Evolutionary conservation across 208 protist genomes (phyloP), one percentile per base, ranked within the genome.

Genomic region (Trypanosoma scelopori): DNA sequence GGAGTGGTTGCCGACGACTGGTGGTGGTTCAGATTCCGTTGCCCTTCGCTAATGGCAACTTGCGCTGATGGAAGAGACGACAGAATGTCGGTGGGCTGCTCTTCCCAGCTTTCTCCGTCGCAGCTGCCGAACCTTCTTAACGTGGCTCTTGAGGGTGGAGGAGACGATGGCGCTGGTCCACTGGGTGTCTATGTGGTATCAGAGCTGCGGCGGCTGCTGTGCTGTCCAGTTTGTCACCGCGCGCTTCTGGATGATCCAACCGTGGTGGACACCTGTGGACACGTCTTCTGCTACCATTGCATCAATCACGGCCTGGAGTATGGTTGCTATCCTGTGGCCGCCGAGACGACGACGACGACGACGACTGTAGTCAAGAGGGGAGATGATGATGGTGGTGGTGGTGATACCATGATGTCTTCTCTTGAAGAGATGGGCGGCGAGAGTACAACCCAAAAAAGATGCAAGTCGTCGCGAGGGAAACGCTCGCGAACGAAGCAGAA

Each of bases 271-370:
- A 84, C 80, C 12, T 94, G 89, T 49, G 89, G 89, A 0, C 89
- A 94, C 65, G 73, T 53, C 28, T 94, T 92, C 74, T 94, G 89
- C 57, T 72, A 79, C 27, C 48, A 71, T 32, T 94, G 89, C 68
- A 86, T 94, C 49, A 84, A 91, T 63, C 25, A 16, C 13, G 85
- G 59, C 5, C 62, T 92, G 5, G 89, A 92, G 71, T 58, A 84
- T 3, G 85, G 89, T 0, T 85, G 69, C 46, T 55, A 49, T 46
- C 64, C 68, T 12, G 50, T 84, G 45, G 32, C n/a, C 49, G 39
- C 37, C 16, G 65, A 69, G 30, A 78, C 76, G 78, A 71, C 79
- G 37, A 81, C 68, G 73, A 61, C 28, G 35, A 65, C 20, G 20
- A 39, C 69, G 27, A 12, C 25, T 12, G 13, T 27, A n/a, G 56